Conservation (phyloP, 805 yeast genomes). For the Yarrowia divulgata region DNA sequence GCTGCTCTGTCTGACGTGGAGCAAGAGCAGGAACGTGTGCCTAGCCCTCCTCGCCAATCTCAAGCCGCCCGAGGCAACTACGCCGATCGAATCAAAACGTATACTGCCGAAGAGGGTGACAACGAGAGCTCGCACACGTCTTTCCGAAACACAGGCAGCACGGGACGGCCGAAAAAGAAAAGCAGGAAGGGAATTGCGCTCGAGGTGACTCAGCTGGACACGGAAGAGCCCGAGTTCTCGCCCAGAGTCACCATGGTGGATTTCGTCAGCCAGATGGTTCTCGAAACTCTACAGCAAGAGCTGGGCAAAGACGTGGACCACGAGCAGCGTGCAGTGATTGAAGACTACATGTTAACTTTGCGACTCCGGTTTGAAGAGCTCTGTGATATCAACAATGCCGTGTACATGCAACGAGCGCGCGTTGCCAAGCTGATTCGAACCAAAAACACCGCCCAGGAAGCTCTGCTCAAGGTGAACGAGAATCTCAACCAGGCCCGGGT, state of each 20-base stretch:
- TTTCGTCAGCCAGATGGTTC: constrained; percentile 21
- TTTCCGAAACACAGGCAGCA: neutral
- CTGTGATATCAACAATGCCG: constrained; percentile 6
- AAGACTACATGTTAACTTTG: constrained; percentile 5
- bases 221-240: constrained; percentile 9
- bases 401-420: neutral
- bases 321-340: constrained; percentile 1
- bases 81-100: neutral
- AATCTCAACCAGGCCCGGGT: constrained; percentile 4
- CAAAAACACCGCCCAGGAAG: constrained; percentile 1
- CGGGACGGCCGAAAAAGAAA: neutral
- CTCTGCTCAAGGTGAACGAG: neutral
- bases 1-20: neutral
- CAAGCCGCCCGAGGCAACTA: neutral
- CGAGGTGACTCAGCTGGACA: constrained; percentile 19
- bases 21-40: neutral
- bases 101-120: neutral
- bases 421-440: neutral
- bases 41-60: neutral
- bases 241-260: constrained; percentile 18
- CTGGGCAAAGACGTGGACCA: constrained; percentile 4
- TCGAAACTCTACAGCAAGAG: constrained; percentile 12
- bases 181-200: neutral
- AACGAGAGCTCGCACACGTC: neutral
- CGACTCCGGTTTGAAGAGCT: constrained; percentile 1